Conservation (phyloP, 1,139 yeast genomes). For the Lodderomyces pseudojiufengensis region DNA sequence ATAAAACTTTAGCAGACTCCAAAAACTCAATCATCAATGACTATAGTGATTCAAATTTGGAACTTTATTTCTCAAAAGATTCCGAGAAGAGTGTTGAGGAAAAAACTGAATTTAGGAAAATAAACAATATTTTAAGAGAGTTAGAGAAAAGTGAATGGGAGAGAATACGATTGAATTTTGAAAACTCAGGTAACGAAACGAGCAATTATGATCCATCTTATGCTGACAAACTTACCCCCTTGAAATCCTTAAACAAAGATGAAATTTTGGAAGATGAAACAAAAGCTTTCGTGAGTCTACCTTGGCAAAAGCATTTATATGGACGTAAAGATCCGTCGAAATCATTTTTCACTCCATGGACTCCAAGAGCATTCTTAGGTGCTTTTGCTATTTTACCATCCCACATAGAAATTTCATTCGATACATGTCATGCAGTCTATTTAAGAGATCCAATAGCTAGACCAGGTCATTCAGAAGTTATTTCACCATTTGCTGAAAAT, state of each 20-base stretch:
- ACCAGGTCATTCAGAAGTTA: slow-evolving; percentile 95
- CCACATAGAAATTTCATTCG: slow-evolving; percentile 85
- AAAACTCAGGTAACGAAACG: slow-evolving; percentile 18
- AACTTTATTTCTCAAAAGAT: slow-evolving; percentile 30
- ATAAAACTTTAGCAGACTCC: slow-evolving; percentile 20
- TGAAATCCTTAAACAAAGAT: slow-evolving; percentile 48
- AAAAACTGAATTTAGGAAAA: slow-evolving; percentile 39
- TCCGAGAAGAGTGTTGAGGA: slow-evolving; percentile 35
- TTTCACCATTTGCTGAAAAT: slow-evolving; percentile 80
- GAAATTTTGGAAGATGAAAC: slow-evolving; percentile 55
- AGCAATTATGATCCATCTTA: slow-evolving; percentile 35
- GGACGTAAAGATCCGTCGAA: slow-evolving; percentile 77
- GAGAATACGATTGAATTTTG: slow-evolving; percentile 43
- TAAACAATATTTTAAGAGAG: slow-evolving; percentile 55
- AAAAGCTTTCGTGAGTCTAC: slow-evolving; percentile 49
- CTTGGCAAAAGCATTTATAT: slow-evolving; percentile 73
- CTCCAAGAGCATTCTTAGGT: slow-evolving; percentile 88
- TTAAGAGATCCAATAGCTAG: slow-evolving; percentile 95
- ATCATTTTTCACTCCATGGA: slow-evolving; percentile 95
- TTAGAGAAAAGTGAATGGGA: slow-evolving; percentile 50
- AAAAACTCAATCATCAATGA: slow-evolving; percentile 12
- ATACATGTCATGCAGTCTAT: slow-evolving; percentile 92
- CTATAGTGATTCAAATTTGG: slow-evolving; percentile 18
- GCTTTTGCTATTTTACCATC: slow-evolving; percentile 91
- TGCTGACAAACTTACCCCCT: slow-evolving; percentile 50